phyloP scores from a whole-genome alignment of 1,284 basidiomycete genomes.

The Apiotrichum brassicae region DNA sequence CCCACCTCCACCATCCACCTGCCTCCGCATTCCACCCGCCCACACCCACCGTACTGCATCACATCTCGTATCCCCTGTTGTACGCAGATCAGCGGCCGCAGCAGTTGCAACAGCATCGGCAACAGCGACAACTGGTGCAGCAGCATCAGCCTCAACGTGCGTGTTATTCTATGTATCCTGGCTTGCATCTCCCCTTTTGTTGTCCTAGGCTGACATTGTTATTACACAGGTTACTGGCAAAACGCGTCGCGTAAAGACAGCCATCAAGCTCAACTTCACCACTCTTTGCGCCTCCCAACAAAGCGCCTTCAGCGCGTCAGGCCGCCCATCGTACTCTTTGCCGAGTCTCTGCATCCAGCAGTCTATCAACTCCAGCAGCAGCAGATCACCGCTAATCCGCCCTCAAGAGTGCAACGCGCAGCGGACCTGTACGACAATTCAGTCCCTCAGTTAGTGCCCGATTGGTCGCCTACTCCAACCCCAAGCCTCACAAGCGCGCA shows the following conservation, averaged over 20 bases:
- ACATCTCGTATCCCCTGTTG: too few relatives aligned
- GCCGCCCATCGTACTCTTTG: background rate
- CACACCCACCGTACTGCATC: too few relatives aligned
- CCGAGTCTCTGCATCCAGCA: background rate
- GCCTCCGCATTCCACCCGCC: too few relatives aligned
- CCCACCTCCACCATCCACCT: too few relatives aligned
- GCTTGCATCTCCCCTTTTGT: background rate
- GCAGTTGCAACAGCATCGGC: background rate
- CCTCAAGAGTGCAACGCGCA: background rate
- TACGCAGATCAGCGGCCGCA: background rate
- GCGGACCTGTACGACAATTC: background rate
- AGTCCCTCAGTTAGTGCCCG: background rate
- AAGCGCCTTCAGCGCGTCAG: background rate
- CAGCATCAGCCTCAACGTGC: background rate
- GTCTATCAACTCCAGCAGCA: background rate
- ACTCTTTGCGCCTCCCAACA: background rate
- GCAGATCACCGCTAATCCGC: too few relatives aligned
- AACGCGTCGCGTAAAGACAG: background rate
- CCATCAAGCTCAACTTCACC: too few relatives aligned
- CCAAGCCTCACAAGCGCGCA: background rate
- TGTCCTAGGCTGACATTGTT: background rate
- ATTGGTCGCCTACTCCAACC: background rate
- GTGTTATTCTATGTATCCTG: background rate
- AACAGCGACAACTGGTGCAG: background rate
- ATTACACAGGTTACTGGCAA: background rate